These are phyloP conservation scores for Eimeria tenella DNA, from an alignment of 169 alveolate genomes.

Conservation along the genomic window DNA sequence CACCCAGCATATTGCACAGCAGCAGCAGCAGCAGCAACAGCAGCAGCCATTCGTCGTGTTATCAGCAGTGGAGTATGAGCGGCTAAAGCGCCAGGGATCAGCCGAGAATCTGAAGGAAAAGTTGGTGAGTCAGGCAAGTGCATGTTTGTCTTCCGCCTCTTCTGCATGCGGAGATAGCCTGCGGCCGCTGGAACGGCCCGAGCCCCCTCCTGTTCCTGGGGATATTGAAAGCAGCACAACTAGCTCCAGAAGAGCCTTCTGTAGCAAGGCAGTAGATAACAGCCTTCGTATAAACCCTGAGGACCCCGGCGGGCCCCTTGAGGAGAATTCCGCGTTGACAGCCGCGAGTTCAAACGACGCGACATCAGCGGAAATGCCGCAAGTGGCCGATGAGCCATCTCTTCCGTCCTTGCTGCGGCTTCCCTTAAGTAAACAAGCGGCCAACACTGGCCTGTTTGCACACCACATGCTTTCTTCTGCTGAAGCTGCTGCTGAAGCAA, in stretches of 20 bases:
- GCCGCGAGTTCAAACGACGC: conserved; percentile 3
- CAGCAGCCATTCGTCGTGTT: conserved; percentile 2
- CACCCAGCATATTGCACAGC: background rate
- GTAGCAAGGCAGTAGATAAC: background rate
- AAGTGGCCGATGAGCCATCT: conserved; percentile 10
- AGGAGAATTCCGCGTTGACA: background rate
- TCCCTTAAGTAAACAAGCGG: background rate
- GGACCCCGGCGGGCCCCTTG: background rate
- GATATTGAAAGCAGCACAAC: background rate
- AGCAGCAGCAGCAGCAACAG: conserved; percentile 49
- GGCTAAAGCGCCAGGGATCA: background rate
- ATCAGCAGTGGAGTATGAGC: conserved; percentile 26
- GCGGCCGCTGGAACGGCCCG: background rate
- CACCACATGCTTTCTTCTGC: too few relatives aligned
- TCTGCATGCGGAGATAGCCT: background rate
- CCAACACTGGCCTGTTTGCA: too few relatives aligned
- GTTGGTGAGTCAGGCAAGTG: background rate
- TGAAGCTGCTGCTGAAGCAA: too few relatives aligned
- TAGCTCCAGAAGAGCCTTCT: too few relatives aligned
- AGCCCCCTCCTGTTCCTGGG: background rate
- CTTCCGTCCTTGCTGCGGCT: background rate
- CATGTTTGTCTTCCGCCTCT: background rate
- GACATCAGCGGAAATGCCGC: background rate
- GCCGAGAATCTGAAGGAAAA: background rate
- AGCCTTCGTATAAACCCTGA: background rate